Evolutionary conservation across 2,329 filamentous ascomycete genomes (phyloP), one percentile per base, ranked within the genome.

Genomic region (Nannizziopsis arthrosporioides): DNA sequence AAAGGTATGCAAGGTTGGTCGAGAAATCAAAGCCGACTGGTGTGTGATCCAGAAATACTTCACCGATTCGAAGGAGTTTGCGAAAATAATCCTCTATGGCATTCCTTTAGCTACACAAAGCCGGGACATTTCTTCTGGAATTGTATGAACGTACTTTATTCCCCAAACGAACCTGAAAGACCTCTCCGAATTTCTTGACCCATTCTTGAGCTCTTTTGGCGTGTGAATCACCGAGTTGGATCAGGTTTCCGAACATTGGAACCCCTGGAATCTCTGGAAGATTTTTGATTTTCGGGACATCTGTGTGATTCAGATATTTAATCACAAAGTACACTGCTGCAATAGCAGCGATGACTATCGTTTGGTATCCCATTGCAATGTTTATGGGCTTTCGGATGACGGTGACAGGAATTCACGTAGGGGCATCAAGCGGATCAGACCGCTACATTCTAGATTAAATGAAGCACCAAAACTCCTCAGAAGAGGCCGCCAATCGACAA

Each of bases 1-100:
- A 63, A 89, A 90, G 0, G 85, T 90, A 63, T 90, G 84, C 42
- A 88, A 77, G 18, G 74, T 85, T 0, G 85, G 85, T 1, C 85
- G 77, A 0, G 83, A 88, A 57, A 88, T 86, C 50, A 89, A 68
- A 0, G 84, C 75, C 0, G 84, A 85, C 57, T 88, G 84, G 57
- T 90, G 81, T 8, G 79, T 83, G 61, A 88, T 83, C 81, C 84
- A 89, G 17, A 90, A 71, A 54, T 70, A 73, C 47, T 77, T 79
- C 31, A 89, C 83, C 0, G 82, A 77, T 15, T 85, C 81, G 57
- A 86, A 89, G 1, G 77, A 81, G 57, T 90, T 90, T 53, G 83
- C 84, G 58, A 87, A 87, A 30, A 90, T 72, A 51, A 89, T 81
- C 50, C 83, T 75, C 71, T 81, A 51, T 27, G 15, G 15, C 5